Evolutionary conservation across 108 stramenopile genomes (phyloP).

Genomic region (Hondaea fermentalgiana): DNA sequence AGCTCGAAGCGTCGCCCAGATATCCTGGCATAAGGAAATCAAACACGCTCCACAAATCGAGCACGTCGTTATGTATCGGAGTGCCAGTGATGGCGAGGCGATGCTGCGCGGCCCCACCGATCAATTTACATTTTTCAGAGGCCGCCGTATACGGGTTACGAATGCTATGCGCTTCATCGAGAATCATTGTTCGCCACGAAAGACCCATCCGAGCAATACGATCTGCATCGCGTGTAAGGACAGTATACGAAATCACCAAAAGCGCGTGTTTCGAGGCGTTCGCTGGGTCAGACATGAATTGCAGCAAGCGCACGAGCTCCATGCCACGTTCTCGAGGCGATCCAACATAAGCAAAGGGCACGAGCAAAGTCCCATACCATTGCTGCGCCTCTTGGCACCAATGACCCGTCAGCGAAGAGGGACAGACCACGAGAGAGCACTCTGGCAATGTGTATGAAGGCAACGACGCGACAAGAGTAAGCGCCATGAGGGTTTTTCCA

Average conservation of each 20-base stretch:
- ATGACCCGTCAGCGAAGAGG: background rate
- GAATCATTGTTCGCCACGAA: background rate
- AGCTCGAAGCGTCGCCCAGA: constrained; percentile 37
- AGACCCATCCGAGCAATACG: background rate
- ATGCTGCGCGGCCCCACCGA: background rate
- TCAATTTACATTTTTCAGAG: background rate
- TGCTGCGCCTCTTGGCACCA: background rate
- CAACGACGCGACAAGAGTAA: background rate
- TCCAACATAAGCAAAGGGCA: background rate
- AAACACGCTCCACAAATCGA: constrained; percentile 69
- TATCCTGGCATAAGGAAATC: constrained; percentile 61
- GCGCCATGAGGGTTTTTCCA: constrained; percentile 14
- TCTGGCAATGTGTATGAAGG: background rate
- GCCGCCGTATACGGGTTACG: background rate
- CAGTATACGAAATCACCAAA: background rate
- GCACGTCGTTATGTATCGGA: constrained; percentile 66
- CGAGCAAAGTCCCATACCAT: background rate
- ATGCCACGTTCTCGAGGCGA: background rate
- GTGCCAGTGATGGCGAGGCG: constrained; percentile 31
- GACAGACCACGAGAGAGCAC: background rate
- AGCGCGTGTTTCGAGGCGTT: background rate
- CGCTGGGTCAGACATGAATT: background rate
- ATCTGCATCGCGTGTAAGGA: background rate
- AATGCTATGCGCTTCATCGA: constrained; percentile 14
- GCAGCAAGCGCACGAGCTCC: background rate